Base-by-base conservation (phyloP, 139 green algal species). In the Trebouxia sp. region DNA sequence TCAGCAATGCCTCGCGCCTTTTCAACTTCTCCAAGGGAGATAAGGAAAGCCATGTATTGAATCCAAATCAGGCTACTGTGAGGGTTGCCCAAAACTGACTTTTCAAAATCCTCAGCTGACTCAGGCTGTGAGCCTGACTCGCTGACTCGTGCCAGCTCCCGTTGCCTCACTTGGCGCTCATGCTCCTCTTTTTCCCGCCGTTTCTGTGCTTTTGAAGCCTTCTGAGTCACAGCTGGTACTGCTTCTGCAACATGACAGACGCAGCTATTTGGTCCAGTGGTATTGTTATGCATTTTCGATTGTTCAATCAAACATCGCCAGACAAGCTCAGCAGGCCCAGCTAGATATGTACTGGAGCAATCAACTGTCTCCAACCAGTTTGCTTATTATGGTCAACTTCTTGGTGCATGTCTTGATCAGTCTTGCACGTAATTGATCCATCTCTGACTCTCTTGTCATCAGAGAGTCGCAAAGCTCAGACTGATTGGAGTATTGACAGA, bases 1-100 rank as follows among this genome's bases (percentile, higher is more conserved):
- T 99, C 88, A 26, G 94, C 96, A 20, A 98, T 82, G 12, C 77
- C 84, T 0, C 94, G 86, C 74, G 89, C 94, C 74, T 91, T 85
- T 47, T 93, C 91, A 6, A 91, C 76, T 56, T 98, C 94, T 0
- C 93, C 93, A 67, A 96, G 85, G 15, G 77, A 84, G 32, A 98
- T 87, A n/a, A 94, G 86, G 86, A 92, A 94, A 5, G 96, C 95
- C 90, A 99, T 97, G 93, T 95, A 99, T 80, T 93, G 89, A 53
- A 99, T 94, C 96, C 96, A 99, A 28, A 96, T 69, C 65, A 91
- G 98, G 48, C 82, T 92, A 82, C 75, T 90, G 87, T 94, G 93
- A 38, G 96, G 95, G 2, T 86, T 91, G 1, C 87, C 83, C 80
- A 97, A 70, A 6, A 81, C 75, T 37, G 95, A 85, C 79, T 85